Evolutionary conservation across 2,329 filamentous ascomycete genomes (phyloP).

Genomic region (Cytospora schulzeri): DNA sequence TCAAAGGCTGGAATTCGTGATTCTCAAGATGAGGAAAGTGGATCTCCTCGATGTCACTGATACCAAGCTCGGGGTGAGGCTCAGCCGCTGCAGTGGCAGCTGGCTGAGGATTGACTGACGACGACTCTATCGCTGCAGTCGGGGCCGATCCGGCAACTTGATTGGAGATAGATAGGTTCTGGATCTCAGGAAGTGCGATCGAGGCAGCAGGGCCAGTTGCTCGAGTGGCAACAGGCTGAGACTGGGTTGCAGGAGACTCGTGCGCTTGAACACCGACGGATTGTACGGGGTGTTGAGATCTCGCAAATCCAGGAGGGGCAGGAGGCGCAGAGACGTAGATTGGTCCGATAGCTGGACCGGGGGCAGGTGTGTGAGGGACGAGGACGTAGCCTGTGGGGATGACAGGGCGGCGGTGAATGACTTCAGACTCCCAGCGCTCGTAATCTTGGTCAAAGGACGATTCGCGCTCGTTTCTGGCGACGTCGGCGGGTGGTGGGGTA

Average conservation of each 20-base stretch:
- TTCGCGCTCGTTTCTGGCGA: slow-evolving; percentile 1
- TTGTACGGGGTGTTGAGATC: not conserved
- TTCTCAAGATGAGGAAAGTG: slow-evolving; percentile 3
- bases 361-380: slow-evolving; percentile 8
- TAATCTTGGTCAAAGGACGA: slow-evolving; percentile 10
- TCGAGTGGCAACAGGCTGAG: not conserved
- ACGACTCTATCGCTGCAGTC: slow-evolving; percentile 18
- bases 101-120: not conserved
- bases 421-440: slow-evolving; percentile 11
- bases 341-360: slow-evolving; percentile 3
- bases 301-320: not conserved
- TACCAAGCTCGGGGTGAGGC: not conserved
- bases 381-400: slow-evolving; percentile 6
- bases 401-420: not conserved
- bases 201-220: not conserved
- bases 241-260: not conserved
- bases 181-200: not conserved
- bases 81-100: slow-evolving; percentile 5
- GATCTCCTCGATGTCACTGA: slow-evolving; percentile 11
- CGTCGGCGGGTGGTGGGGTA: slow-evolving; percentile 32
- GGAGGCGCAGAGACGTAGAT: slow-evolving; percentile 11
- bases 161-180: not conserved
- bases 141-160: not conserved
- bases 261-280: not conserved
- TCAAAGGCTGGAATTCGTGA: slow-evolving; percentile 17